phyloP scores from a whole-genome alignment of 805 yeast genomes.

The Priceomyces haplophilus region DNA sequence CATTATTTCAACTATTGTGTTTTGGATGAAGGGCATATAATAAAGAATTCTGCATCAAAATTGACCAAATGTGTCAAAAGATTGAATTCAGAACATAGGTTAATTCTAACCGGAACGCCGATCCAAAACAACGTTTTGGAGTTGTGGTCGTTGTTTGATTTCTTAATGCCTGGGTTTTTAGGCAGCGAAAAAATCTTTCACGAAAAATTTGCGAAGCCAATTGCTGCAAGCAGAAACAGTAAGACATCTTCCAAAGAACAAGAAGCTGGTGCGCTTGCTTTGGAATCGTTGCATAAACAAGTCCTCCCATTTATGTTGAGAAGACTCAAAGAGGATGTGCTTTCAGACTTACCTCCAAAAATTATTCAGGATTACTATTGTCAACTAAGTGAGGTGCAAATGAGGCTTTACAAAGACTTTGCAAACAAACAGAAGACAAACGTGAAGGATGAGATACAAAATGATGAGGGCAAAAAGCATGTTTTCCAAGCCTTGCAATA shows the following conservation, averaged over 20 bases:
- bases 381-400: conserved; percentile 88
- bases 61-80: conserved; percentile 84
- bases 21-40: conserved; percentile 95
- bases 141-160: conserved; percentile 96
- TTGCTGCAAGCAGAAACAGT: conserved; percentile 86
- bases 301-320: conserved; percentile 95
- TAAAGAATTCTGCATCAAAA: conserved; percentile 86
- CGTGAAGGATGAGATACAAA: conserved; percentile 62
- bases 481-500: conserved; percentile 96
- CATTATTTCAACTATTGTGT: conserved; percentile 90
- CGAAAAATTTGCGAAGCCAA: conserved; percentile 96
- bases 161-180: conserved; percentile 96
- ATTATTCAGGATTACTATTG: conserved; percentile 98
- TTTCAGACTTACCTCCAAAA: conserved; percentile 95
- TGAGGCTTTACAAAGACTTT: conserved; percentile 83
- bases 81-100: conserved; percentile 80
- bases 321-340: conserved; percentile 92
- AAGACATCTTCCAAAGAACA: conserved; percentile 90
- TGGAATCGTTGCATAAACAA: conserved; percentile 94
- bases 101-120: conserved; percentile 94
- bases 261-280: conserved; percentile 93
- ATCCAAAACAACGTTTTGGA: conserved; percentile 96
- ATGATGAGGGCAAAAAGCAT: conserved; percentile 68
- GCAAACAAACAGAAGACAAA: conserved; percentile 76
- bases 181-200: conserved; percentile 94